phyloP scores from a whole-genome alignment of 768 basidiomycete genomes.

The Dioszegia hungarica region DNA sequence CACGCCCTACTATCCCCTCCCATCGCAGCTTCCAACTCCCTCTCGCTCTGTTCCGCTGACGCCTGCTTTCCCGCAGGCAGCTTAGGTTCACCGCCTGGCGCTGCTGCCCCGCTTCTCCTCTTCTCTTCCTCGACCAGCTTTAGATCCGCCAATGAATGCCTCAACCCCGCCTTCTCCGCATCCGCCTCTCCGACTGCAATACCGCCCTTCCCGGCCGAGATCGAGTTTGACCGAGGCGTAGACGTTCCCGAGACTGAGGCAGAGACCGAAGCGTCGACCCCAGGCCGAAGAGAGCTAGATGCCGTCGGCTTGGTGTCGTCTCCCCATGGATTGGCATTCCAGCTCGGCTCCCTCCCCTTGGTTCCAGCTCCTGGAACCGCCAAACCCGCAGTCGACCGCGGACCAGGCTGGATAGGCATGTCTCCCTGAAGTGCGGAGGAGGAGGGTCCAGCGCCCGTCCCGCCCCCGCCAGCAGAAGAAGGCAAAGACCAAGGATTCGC shows the following conservation, averaged over 20 bases:
- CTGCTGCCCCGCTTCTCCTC: background rate
- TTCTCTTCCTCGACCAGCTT: background rate
- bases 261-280: no score
- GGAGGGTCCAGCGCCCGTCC: no score
- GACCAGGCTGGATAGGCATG: no score
- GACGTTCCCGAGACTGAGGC: background rate
- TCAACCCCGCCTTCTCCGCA: background rate
- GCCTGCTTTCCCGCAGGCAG: background rate
- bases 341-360: slow-evolving; percentile 1
- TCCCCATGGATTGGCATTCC: slow-evolving; percentile 15
- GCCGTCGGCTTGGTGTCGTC: no score
- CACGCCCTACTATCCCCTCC: slow-evolving; percentile 41
- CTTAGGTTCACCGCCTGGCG: background rate
- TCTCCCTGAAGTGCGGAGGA: no score
- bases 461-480: no score
- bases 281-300: no score
- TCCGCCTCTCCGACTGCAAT: background rate
- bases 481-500: slow-evolving; percentile 43
- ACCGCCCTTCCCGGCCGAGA: background rate
- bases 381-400: slow-evolving; percentile 10
- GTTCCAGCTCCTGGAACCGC: no score
- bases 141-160: slow-evolving; percentile 2
- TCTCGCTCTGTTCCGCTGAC: slow-evolving; percentile 1
- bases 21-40: slow-evolving; percentile 32
- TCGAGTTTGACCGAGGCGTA: background rate